Evolutionary conservation across 2,329 filamentous ascomycete species (phyloP).

Genomic region (Penicillium palitans): DNA sequence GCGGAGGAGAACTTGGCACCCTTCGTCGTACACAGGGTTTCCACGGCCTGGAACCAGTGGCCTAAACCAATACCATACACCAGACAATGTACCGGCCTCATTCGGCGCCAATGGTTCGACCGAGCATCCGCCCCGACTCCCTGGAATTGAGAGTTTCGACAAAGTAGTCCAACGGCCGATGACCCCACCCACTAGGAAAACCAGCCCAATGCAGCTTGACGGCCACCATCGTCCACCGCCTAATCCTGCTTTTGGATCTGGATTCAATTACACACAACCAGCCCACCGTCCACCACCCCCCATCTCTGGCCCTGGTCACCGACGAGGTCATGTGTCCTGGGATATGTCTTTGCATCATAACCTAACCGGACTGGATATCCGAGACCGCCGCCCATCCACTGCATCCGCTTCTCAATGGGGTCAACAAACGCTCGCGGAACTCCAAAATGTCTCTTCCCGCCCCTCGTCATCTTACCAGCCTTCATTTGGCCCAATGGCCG

Average conservation of each 20-base stretch:
- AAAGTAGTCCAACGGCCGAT: slow-evolving; percentile 62
- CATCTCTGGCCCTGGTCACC: slow-evolving; percentile 47
- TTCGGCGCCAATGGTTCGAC: slow-evolving; percentile 54
- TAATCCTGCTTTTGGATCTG: slow-evolving; percentile 33
- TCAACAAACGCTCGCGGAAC: slow-evolving; percentile 46
- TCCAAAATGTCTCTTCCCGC: slow-evolving; percentile 40
- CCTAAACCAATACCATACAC: slow-evolving; percentile 72
- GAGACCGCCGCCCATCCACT: slow-evolving; percentile 37
- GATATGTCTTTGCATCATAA: slow-evolving; percentile 49
- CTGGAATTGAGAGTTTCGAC: slow-evolving; percentile 91
- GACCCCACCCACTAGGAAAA: slow-evolving; percentile 63
- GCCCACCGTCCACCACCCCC: slow-evolving; percentile 42
- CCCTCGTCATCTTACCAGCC: slow-evolving; percentile 39
- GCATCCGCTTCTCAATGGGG: slow-evolving; percentile 44
- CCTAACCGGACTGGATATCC: slow-evolving; percentile 46
- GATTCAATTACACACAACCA: slow-evolving; percentile 38
- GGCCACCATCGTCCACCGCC: slow-evolving; percentile 39
- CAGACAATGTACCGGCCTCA: slow-evolving; percentile 61
- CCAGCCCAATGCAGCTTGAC: slow-evolving; percentile 79
- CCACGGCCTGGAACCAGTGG: slow-evolving; percentile 68
- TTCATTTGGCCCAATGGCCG: slow-evolving; percentile 27
- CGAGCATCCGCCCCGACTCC: slow-evolving; percentile 67
- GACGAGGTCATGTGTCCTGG: slow-evolving; percentile 51
- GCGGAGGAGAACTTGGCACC: slow-evolving; percentile 88
- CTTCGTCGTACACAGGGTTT: slow-evolving; percentile 64